Evolutionary conservation across 2,329 filamentous ascomycete genomes (phyloP).

Genomic region (Exophiala mesophila): DNA sequence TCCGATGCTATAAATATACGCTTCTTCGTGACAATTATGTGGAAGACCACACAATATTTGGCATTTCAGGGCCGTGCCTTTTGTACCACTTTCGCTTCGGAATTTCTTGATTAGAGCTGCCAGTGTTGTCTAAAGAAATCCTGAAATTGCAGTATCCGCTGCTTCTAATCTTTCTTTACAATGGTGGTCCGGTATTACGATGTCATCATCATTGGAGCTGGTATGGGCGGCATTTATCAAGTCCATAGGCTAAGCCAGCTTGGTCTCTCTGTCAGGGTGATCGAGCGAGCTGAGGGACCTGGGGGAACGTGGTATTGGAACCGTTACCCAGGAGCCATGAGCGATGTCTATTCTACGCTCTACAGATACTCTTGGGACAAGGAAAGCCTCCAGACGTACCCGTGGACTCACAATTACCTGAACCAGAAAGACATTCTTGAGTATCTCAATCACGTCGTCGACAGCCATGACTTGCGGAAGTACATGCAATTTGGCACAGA

Average conservation of each 20-base stretch:
- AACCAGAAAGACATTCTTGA: slow-evolving; percentile 36
- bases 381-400: slow-evolving; percentile 38
- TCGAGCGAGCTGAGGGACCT: slow-evolving; percentile 40
- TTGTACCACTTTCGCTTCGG: too few species aligned
- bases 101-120: too few species aligned
- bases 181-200: slow-evolving; percentile 15
- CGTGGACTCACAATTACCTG: slow-evolving; percentile 32
- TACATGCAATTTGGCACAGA: slow-evolving; percentile 1
- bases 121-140: too few species aligned
- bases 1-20: too few species aligned
- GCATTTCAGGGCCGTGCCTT: too few species aligned
- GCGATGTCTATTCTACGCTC: slow-evolving; percentile 41
- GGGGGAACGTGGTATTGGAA: slow-evolving; percentile 36
- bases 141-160: too few species aligned
- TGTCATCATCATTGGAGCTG: slow-evolving; percentile 29
- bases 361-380: slow-evolving; percentile 44
- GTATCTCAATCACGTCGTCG: slow-evolving; percentile 47
- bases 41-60: too few species aligned
- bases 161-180: too few species aligned
- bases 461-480: slow-evolving; percentile 29
- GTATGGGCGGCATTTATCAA: slow-evolving; percentile 44
- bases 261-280: slow-evolving; percentile 46
- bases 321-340: slow-evolving; percentile 36
- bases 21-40: too few species aligned
- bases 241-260: slow-evolving; percentile 49